Evolutionary conservation across 2,329 filamentous ascomycete species (phyloP).

Genomic region (Blastomyces gilchristii): DNA sequence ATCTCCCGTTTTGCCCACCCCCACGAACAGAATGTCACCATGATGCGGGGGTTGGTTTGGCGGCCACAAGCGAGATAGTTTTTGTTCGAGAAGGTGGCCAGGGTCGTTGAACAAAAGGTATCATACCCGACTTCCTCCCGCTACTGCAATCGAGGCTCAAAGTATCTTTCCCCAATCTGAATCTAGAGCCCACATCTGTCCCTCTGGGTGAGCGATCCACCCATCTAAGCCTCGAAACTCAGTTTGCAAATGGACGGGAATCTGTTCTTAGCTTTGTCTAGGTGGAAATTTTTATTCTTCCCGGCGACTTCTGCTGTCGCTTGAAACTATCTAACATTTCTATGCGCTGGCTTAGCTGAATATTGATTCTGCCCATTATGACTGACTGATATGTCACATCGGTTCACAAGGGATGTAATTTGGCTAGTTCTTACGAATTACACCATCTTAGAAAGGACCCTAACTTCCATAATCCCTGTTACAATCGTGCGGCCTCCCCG

Average conservation of each 20-base stretch:
- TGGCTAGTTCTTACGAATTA: neutral
- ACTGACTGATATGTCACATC: neutral
- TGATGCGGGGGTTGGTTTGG: neutral
- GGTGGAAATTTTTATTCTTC: neutral
- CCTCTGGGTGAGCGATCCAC: neutral
- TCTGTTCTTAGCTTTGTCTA: neutral
- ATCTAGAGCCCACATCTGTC: neutral
- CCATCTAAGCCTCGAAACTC: neutral
- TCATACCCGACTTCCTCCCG: neutral
- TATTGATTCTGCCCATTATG: neutral
- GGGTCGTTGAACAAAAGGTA: neutral
- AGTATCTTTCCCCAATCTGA: neutral
- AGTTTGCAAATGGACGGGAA: neutral
- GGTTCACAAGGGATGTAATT: neutral
- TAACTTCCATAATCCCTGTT: neutral
- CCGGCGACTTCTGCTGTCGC: neutral
- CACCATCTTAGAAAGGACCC: neutral
- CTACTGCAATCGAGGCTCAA: neutral
- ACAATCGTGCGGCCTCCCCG: neutral
- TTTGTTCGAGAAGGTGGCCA: neutral
- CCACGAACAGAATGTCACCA: neutral
- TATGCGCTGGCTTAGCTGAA: neutral
- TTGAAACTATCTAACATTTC: neutral
- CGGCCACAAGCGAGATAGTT: neutral
- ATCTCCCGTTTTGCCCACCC: neutral